phyloP scores from a whole-genome alignment of 306 rosid species.

The Vigna radiata region DNA sequence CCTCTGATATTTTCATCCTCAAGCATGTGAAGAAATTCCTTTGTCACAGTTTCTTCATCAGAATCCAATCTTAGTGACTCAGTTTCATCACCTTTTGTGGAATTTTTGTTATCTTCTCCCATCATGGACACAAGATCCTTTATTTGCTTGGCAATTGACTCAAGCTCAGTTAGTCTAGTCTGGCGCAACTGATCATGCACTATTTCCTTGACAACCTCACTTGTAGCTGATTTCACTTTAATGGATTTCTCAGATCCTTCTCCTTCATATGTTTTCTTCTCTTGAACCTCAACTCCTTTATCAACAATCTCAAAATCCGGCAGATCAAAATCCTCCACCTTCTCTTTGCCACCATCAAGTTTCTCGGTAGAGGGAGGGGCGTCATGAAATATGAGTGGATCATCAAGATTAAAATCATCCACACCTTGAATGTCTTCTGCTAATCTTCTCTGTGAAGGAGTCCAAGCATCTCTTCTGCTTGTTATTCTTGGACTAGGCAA shows the following conservation, averaged over 20 bases:
- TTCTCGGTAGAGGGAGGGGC: constrained; percentile 49
- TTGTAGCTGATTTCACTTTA: constrained; percentile 57
- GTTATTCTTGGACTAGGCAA: constrained; percentile 74
- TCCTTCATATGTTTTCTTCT: constrained; percentile 50
- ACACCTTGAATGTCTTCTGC: constrained; percentile 59
- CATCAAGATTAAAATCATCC: constrained; percentile 79
- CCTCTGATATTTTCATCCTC: constrained; percentile 66
- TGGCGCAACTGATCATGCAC: constrained; percentile 64
- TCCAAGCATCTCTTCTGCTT: constrained; percentile 73
- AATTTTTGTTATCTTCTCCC: constrained; percentile 47
- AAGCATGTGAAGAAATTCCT: constrained; percentile 89
- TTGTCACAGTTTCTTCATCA: constrained; percentile 84
- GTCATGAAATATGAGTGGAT: constrained; percentile 57
- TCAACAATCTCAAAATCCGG: constrained; percentile 85
- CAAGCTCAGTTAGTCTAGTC: constrained; percentile 69
- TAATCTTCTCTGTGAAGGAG: constrained; percentile 63
- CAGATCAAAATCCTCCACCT: constrained; percentile 72
- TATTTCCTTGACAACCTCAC: constrained; percentile 79
- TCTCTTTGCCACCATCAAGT: constrained; percentile 53
- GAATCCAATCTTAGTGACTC: constrained; percentile 73
- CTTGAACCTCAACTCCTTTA: constrained; percentile 84
- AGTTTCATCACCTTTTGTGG: constrained; percentile 47
- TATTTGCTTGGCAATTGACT: constrained; percentile 85
- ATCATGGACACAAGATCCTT: constrained; percentile 86
- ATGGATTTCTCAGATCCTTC: constrained; percentile 59